Base-by-base conservation (phyloP, 2,329 filamentous ascomycete genomes). In the Beauveria scarabaeidicola region DNA sequence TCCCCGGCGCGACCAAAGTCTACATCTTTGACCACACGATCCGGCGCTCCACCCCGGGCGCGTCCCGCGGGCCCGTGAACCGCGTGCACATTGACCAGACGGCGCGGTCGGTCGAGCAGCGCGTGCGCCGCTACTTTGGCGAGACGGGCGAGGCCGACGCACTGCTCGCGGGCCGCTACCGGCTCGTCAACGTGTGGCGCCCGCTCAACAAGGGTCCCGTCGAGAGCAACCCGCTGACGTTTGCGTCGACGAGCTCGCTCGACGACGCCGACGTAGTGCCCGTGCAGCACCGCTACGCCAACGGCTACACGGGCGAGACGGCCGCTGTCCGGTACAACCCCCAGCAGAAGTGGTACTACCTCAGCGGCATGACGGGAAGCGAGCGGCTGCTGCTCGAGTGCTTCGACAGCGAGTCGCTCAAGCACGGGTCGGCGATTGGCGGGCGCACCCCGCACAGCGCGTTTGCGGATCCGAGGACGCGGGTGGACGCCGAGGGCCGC, bases 21-120 rank as follows among this genome's bases (percentile, higher is more conserved):
- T 77, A 90, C 65, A 76, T 96, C 69, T 96, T 96, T 74, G 91
- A 96, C 77, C 89, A 96, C 76, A 96, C 91, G 8, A 84, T 96
- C 70, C 87, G 91, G n/a, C 83, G 88, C 46, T 77, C 83, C 11
- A 69, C 73, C 2, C 80, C 84, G 0, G 72, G 76, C 57, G 81
- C 88, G 0, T 71, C 73, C n/a, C 83, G 91, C 52, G 77, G 75
- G 1, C 90, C 91, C 2, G 90, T 95, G 0, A 82, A 78, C 13
- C 73, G 82, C 44, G 89, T 89, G 0, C 91, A 96, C 72, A 88
- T 96, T 63, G 91, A 96, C 71, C 91, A 96, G 74, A 94, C 90
- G 0, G 73, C 81, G 7, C 72, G 72, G 17, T 87, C 88, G 0
- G 85, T 88, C 0, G 79, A 75, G 10, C 78, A 82, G 69, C 87